Percentiles rank a stretch among this genome's conserved stretches.
Evolutionary conservation across 2,329 filamentous ascomycete species (phyloP).

Genomic region (Aspergillus thermomutatus): DNA sequence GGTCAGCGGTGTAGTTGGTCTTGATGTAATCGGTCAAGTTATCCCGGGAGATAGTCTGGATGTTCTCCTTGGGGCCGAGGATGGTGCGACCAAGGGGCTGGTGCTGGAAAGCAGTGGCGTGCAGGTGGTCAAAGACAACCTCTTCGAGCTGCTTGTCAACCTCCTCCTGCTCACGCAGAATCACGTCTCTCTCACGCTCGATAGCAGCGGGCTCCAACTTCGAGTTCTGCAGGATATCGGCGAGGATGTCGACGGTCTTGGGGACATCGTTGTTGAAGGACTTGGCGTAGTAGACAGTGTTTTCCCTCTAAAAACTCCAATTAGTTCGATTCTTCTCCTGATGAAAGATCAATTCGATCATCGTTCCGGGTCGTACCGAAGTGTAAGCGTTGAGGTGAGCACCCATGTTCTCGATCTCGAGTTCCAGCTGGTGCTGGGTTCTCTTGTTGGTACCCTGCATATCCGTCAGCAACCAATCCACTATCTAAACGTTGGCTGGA

Average conservation of each 20-base stretch:
- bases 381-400: slow-evolving; percentile 99
- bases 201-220: slow-evolving; percentile 91
- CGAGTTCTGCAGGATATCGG: slow-evolving; percentile 99
- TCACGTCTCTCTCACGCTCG: slow-evolving; percentile 97
- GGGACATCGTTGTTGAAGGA: slow-evolving; percentile 97
- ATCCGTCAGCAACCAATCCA: slow-evolving; percentile 10
- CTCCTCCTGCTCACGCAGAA: slow-evolving; percentile 97
- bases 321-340: slow-evolving; percentile 24
- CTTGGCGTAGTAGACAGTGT: slow-evolving; percentile 99
- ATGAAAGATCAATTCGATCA: not conserved
- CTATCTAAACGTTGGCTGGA: not conserved
- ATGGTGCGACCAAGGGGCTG: slow-evolving; percentile 97
- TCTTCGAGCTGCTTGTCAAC: slow-evolving; percentile 99
- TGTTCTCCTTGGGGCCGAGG: slow-evolving; percentile 96
- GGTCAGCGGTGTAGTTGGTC: slow-evolving; percentile 98
- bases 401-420: slow-evolving; percentile 99
- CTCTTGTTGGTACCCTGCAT: slow-evolving; percentile 79
- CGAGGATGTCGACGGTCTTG: slow-evolving; percentile 94
- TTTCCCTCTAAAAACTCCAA: slow-evolving; percentile 70
- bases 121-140: slow-evolving; percentile 98
- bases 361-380: slow-evolving; percentile 64
- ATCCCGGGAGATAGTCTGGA: slow-evolving; percentile 87
- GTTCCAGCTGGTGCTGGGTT: slow-evolving; percentile 94
- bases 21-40: slow-evolving; percentile 97
- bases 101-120: slow-evolving; percentile 95